These are phyloP conservation scores for Amaranthus palmeri DNA, from an alignment of 148 eudicot genomes.

Conservation along the genomic window DNA sequence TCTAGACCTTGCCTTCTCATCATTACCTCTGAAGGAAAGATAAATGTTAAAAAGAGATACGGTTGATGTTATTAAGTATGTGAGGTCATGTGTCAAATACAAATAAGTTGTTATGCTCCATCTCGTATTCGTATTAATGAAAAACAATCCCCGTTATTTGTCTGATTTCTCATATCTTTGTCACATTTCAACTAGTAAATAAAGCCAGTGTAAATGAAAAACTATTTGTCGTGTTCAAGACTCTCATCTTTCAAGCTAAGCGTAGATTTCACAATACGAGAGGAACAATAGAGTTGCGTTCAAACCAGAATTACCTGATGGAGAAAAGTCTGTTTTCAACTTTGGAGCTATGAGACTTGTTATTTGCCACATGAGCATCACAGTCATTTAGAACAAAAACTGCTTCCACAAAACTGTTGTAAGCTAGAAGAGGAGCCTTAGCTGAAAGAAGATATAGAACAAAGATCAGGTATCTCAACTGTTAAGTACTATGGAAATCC, in stretches of 20 bases:
- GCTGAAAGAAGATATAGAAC: slow-evolving; percentile 42
- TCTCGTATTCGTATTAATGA: neutral
- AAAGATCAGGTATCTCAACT: slow-evolving; percentile 11
- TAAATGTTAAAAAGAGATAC: neutral
- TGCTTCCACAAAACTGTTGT: slow-evolving; percentile 96
- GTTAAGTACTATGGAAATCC: neutral
- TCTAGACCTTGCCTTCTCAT: slow-evolving; percentile 65
- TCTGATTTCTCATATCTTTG: neutral
- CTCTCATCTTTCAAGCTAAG: neutral
- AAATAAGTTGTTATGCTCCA: neutral
- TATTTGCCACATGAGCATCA: slow-evolving; percentile 56
- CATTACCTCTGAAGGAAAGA: slow-evolving; percentile 57
- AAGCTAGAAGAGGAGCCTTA: slow-evolving; percentile 95
- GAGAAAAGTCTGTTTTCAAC: slow-evolving; percentile 60
- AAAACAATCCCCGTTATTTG: neutral
- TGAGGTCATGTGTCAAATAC: neutral
- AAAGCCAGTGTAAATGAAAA: neutral
- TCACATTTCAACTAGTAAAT: neutral
- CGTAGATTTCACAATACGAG: neutral
- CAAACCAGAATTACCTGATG: slow-evolving; percentile 40
- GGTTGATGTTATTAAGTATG: neutral
- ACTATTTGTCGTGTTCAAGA: neutral
- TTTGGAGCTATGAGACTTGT: slow-evolving; percentile 49
- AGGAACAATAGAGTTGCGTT: neutral
- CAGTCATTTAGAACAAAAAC: slow-evolving; percentile 88